phyloP scores from a whole-genome alignment of 805 yeast genomes.

The Myxozyma lipomycoides region DNA sequence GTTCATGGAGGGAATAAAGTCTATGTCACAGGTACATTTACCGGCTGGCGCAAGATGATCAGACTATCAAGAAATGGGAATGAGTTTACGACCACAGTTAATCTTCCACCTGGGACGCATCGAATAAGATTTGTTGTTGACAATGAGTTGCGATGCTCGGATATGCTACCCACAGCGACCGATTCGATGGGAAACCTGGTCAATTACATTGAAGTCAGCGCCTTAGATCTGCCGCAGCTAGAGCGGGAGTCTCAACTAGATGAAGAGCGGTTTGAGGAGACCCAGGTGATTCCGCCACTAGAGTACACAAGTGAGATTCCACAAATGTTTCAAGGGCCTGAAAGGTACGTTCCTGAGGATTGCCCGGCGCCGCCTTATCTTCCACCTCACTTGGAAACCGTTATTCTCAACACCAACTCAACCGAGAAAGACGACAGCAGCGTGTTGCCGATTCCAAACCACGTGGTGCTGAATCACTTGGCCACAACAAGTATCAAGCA shows the following conservation, averaged over 20 bases:
- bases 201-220: conserved; percentile 72
- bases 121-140: conserved; percentile 91
- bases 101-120: conserved; percentile 86
- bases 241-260: conserved; percentile 26
- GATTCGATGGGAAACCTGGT: conserved; percentile 96
- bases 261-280: conserved; percentile 27
- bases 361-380: conserved; percentile 85
- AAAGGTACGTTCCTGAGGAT: conserved; percentile 40
- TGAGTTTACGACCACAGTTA: conserved; percentile 60
- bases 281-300: conserved; percentile 19
- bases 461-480: conserved; percentile 86
- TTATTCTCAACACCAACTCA: conserved; percentile 67
- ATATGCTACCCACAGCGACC: conserved; percentile 90
- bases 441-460: conserved; percentile 89
- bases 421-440: conserved; percentile 80
- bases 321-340: conserved; percentile 42
- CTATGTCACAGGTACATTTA: conserved; percentile 94
- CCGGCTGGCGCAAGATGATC: conserved; percentile 98
- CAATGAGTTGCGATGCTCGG: conserved; percentile 84
- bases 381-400: conserved; percentile 95
- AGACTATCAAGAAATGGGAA: conserved; percentile 48
- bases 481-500: conserved; percentile 96
- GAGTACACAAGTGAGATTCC: conserved; percentile 42
- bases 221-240: conserved; percentile 26
- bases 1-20: conserved; percentile 94